Percentiles rank a stretch among this genome's conserved stretches.
Evolutionary conservation across 495 filamentous ascomycete species (phyloP).

Genomic region (Cladorrhinum samala): DNA sequence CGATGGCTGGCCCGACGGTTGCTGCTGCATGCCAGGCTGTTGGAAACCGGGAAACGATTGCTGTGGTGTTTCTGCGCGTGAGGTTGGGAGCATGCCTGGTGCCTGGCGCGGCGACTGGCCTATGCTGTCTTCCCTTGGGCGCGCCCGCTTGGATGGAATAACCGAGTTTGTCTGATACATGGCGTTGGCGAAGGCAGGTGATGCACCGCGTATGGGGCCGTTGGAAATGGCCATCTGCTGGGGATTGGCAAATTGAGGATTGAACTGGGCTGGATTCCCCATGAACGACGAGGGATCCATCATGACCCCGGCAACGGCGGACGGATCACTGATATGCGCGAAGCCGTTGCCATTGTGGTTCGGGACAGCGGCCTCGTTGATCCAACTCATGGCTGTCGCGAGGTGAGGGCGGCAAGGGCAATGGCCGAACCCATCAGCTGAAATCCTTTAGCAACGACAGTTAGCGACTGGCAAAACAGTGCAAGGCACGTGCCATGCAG

Average conservation of each 20-base stretch:
- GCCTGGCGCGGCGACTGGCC: conserved; percentile 74
- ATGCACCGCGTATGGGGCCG: conserved; percentile 72
- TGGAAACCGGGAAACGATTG: conserved; percentile 60
- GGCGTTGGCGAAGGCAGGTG: conserved; percentile 63
- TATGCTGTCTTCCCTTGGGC: conserved; percentile 77
- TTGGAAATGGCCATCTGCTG: conserved; percentile 75
- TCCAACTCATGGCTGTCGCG: conserved; percentile 65
- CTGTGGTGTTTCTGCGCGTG: conserved; percentile 89
- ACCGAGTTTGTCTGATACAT: conserved; percentile 74
- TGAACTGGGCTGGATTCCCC: conserved; percentile 46
- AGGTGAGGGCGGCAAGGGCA: conserved; percentile 23
- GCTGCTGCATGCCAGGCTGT: conserved; percentile 51
- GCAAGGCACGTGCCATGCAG: conserved; percentile 29
- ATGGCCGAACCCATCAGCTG: conserved; percentile 43
- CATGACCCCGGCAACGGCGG: conserved; percentile 44
- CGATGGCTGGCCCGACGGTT: conserved; percentile 51
- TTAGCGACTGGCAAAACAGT: conserved; percentile 40
- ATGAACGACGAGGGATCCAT: conserved; percentile 52
- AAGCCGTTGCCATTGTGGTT: conserved; percentile 77
- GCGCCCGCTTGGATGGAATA: conserved; percentile 79
- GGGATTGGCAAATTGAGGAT: conserved; percentile 51
- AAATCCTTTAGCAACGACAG: conserved; percentile 28
- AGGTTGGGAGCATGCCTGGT: conserved; percentile 66
- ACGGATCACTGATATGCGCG: conserved; percentile 53
- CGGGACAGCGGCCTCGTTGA: conserved; percentile 68